Base-by-base conservation (phyloP, 192 early-diverging fungal genomes). In the Funneliformis geosporum region DNA sequence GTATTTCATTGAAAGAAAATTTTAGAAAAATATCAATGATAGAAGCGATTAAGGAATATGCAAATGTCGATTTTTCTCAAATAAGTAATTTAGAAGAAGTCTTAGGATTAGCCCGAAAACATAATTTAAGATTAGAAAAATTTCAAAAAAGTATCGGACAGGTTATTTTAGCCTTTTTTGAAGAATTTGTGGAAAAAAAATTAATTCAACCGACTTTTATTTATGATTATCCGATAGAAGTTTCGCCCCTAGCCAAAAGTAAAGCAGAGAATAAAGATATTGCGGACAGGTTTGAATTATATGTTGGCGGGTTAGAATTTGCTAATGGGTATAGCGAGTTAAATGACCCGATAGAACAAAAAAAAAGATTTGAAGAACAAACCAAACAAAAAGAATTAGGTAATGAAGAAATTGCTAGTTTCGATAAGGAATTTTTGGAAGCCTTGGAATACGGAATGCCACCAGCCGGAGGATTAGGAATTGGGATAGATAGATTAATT, bases 241-340 rank as follows among this genome's bases (percentile, higher is more conserved):
- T 97, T 89, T 95, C 93, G 42, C 95, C 95, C 9, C 83, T 97
- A 11, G 91, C 95, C 10, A 96, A 97, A 72, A 83, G 84, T 43
- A 80, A 62, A 27, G 78, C 78, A 50, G 75, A 84, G 70, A 83
- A 83, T 59, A 82, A 83, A 43, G 67, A 61, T 8, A 85, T 89
- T 11, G 85, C 93, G 2, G 91, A 88, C 8, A 87, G 95, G 16
- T 95, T 95, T 73, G 95, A 97, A 83, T 84, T 96, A 42, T 95
- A 95, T 87, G 88, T 95, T 62, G 89, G 84, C 4, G 86, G 86
- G 40, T 91, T 90, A 60, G 96, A 97, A 80, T 84, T 94, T 55
- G 90, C 93, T 28, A 97, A 97, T 80, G 93, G 94, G 0, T 97
- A 97, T 79, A 93, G 91, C 80, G 96, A 97, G 81, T 88, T 97